Base-by-base conservation (phyloP, 345 rosid species). In the Populus deltoides region DNA sequence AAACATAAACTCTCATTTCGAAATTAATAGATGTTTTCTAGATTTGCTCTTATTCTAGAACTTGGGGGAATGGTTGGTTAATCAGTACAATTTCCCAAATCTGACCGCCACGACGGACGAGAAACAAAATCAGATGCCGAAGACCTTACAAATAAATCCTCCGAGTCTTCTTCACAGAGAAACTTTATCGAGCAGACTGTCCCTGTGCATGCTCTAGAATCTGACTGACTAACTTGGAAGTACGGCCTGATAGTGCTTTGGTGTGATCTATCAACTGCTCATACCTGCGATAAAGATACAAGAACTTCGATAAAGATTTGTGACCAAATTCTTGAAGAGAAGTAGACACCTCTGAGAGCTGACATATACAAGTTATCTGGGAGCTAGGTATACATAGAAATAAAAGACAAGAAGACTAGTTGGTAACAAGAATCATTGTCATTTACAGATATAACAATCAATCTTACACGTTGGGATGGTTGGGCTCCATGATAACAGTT, bases 201-300 rank as follows among this genome's bases (percentile, higher is more conserved):
- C 92, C 76, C 75, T 90, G 98, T 33, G 90, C 75, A 47, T 94
- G 98, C 68, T 92, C 97, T 75, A 94, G 80, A 70, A 97, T 87
- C 83, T 92, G 99, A 75, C 84, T 83, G 77, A 92, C 99, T 61
- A 94, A 72, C 85, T 94, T 92, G 90, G 92, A 90, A 39, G 99
- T 94, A 31, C 97, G 92, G 47, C 93, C 98, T 45, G 97, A 91
- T 20, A 97, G 78, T 31, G 85, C 93, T 88, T 92, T 97, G 47
- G 96, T 89, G 82, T 97, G 97, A 81, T 92, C 96, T 73, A 97
- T 90, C 87, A 97, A 83, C 81, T 97, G 98, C 90, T 94, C 99
- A 74, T 97, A 91, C 76, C 99, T 96, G 92, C 62, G 65, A 29
- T 45, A 33, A 22, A 72, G 41, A 71, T 6, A 1, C 55, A 20